Evolutionary conservation across 768 basidiomycete species (phyloP).

Genomic region (Suillus ampliporus): DNA sequence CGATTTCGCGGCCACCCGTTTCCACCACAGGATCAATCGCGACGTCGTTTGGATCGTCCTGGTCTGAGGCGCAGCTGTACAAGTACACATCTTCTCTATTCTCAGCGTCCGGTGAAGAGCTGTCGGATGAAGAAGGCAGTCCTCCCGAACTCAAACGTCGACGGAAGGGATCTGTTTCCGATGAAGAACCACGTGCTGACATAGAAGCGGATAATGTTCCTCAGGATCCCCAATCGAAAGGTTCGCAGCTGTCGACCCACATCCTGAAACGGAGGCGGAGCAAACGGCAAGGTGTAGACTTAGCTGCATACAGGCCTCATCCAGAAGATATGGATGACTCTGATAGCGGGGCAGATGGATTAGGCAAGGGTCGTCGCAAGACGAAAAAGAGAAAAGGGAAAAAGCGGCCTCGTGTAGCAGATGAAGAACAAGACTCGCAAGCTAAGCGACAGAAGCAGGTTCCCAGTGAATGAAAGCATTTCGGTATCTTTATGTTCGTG

Average conservation of each 20-base stretch:
- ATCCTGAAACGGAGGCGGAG: constrained; percentile 21
- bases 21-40: constrained; percentile 30
- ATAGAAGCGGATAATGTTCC: background rate
- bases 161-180: constrained; percentile 22
- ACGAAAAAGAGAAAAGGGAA: constrained; percentile 11
- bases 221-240: constrained; percentile 1
- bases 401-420: constrained; percentile 13
- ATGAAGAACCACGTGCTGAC: constrained; percentile 1
- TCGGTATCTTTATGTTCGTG: constrained; percentile 11
- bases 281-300: constrained; percentile 41
- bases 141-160: constrained; percentile 14
- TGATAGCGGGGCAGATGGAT: constrained; percentile 26
- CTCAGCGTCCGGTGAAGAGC: constrained; percentile 34
- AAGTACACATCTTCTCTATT: constrained; percentile 30
- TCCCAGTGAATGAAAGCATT: constrained; percentile 6
- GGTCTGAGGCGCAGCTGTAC: constrained; percentile 20
- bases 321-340: constrained; percentile 33
- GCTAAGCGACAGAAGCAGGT: constrained; percentile 13
- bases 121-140: constrained; percentile 18
- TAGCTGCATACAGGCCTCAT: constrained; percentile 44
- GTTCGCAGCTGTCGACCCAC: constrained; percentile 5
- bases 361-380: constrained; percentile 17
- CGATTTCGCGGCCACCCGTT: constrained; percentile 27
- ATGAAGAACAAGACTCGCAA: constrained; percentile 6
- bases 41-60: constrained; percentile 19